phyloP scores from a whole-genome alignment of 208 protist genomes.

The Leishmania arabica region DNA sequence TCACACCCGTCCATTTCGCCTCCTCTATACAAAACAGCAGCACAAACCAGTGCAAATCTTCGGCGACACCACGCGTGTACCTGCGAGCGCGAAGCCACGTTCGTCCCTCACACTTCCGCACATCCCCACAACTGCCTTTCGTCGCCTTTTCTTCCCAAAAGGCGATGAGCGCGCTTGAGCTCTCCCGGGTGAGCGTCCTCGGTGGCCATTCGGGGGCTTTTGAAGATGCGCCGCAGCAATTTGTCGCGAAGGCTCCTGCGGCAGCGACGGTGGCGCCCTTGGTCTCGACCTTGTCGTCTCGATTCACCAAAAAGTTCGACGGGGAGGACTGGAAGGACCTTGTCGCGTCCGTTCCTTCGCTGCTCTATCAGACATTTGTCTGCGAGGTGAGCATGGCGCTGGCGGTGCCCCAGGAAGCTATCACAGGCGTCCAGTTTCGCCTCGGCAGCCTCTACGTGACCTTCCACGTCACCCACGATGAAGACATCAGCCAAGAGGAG shows the following conservation, averaged over 20 bases:
- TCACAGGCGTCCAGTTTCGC: slow-evolving; percentile 54
- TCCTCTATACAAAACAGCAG: background rate
- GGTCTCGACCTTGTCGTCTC: slow-evolving; percentile 20
- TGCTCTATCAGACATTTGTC: slow-evolving; percentile 57
- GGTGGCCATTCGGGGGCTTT: slow-evolving; percentile 2
- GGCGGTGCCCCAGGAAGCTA: slow-evolving; percentile 40
- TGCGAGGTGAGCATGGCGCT: slow-evolving; percentile 61
- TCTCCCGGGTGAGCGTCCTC: slow-evolving; percentile 21
- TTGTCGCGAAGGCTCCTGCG: background rate
- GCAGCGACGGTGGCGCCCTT: background rate
- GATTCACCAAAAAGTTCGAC: slow-evolving; percentile 74
- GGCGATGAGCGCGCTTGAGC: slow-evolving; percentile 14
- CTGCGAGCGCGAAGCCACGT: background rate
- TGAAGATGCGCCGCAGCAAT: slow-evolving; percentile 9
- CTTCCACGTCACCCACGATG: slow-evolving; percentile 82
- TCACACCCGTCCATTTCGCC: background rate
- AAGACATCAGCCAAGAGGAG: slow-evolving; percentile 70
- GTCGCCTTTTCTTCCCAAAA: background rate
- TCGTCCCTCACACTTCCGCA: background rate
- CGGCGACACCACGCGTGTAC: background rate
- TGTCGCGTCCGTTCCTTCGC: slow-evolving; percentile 30
- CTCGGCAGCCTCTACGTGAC: slow-evolving; percentile 87
- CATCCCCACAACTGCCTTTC: background rate
- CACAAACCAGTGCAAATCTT: background rate
- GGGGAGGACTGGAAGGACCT: slow-evolving; percentile 74